Base-by-base conservation (phyloP, 495 filamentous ascomycete genomes). In the Hyphodiscus hymeniophilus region DNA sequence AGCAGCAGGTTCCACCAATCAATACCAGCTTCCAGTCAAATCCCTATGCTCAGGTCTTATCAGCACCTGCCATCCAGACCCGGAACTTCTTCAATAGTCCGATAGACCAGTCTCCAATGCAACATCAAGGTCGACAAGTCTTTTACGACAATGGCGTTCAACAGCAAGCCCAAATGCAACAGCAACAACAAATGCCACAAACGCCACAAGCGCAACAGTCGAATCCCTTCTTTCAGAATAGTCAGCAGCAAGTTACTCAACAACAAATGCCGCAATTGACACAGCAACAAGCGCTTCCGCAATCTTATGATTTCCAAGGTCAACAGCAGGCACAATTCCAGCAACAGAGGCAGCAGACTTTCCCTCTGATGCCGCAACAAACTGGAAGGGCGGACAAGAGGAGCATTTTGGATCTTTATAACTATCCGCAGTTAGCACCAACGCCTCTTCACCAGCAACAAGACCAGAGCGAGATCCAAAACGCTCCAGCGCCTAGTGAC, bases 381-480 rank as follows among this genome's bases (percentile, higher is more conserved):
- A 52, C 54, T 32, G 47, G 35, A 43, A 62, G 66, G 33, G 58
- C 71, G 1, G 80, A 95, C 60, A 98, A 94, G 55, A 79, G 77
- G 10, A 82, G 81, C 39, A 97, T 98, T 55, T 75, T 98, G 50
- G 85, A 89, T 11, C 66, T 98, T 4, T 98, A 90, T 66, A 84
- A 82, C 61, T 74, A 87, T 45, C 79, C 85, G 13, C 84, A 88
- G n/a, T 68, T 84, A 6, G 79, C 82, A 5, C 77, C 82, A 7
- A 61, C 65, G 16, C 65, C 63, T 16, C 28, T 60, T 26, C 51
- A 55, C 46, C 42, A 58, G 30, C 47, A 50, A 38, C 44, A 51
- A 48, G 18, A 48, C 15, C 47, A 42, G 21, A 35, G 22, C n/a
- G 55, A 59, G 40, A 22, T 21, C 35, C 51, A 56, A n/a, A 45